Evolutionary conservation across 78 protist species (phyloP).

Genomic region (Pelomyxa schiedti): DNA sequence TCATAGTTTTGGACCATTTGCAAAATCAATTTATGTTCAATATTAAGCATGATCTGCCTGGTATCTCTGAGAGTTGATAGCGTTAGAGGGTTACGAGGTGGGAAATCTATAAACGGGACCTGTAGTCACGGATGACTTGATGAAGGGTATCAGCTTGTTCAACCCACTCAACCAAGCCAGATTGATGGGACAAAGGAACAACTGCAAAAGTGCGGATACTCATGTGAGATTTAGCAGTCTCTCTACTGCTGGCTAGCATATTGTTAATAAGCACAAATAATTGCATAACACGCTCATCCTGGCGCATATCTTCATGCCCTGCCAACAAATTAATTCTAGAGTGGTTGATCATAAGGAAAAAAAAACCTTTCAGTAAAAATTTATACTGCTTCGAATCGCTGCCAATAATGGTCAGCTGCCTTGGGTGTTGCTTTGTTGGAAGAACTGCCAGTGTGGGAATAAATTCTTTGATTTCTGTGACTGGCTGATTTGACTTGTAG

Average conservation of each 20-base stretch:
- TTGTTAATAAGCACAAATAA: constrained; percentile 82
- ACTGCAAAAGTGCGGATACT: constrained; percentile 37
- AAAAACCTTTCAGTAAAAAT: constrained; percentile 82
- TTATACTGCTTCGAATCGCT: constrained; percentile 36
- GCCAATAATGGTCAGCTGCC: constrained; percentile 56
- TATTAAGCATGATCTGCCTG: background rate
- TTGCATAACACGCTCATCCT: constrained; percentile 61
- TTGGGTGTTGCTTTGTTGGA: constrained; percentile 85
- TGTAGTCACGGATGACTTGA: constrained; percentile 37
- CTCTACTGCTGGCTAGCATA: constrained; percentile 29
- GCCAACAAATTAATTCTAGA: constrained; percentile 52
- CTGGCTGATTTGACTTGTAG: constrained; percentile 1
- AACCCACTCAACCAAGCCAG: constrained; percentile 69
- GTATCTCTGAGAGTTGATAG: too few relatives aligned
- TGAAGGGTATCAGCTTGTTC: constrained; percentile 57
- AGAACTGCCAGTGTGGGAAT: constrained; percentile 40
- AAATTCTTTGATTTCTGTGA: constrained; percentile 22
- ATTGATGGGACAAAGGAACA: constrained; percentile 54
- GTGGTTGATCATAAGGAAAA: constrained; percentile 78
- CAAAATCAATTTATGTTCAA: background rate
- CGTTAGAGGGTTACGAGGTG: too few relatives aligned
- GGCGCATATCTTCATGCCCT: constrained; percentile 78
- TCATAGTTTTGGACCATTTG: background rate
- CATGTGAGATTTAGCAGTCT: background rate
- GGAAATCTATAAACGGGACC: too few relatives aligned